Percentiles rank a stretch among this genome's conserved stretches.
phyloP scores from a whole-genome alignment of 2,329 filamentous ascomycete genomes.

The Elsinoe perseae region DNA sequence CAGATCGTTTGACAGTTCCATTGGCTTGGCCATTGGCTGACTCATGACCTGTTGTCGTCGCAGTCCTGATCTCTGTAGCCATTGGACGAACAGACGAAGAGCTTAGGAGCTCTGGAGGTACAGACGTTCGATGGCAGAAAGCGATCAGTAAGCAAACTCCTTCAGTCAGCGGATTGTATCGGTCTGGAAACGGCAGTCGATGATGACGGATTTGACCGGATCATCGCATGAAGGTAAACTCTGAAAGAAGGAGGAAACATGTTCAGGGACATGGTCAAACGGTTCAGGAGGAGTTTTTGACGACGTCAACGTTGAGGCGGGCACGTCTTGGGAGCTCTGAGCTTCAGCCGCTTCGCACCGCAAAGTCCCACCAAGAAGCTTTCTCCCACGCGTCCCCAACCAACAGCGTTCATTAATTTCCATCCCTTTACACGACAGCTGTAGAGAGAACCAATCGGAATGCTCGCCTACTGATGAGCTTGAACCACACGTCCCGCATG shows the following conservation, averaged over 20 bases:
- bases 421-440: neutral
- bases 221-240: conserved; percentile 5
- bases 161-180: conserved; percentile 5
- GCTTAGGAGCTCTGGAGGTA: neutral
- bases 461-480: neutral
- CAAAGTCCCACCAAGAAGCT: neutral
- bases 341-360: neutral
- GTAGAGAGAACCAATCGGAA: conserved; percentile 3
- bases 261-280: conserved; percentile 2
- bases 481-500: neutral
- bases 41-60: conserved; percentile 9
- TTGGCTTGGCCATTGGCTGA: neutral
- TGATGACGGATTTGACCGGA: conserved; percentile 9
- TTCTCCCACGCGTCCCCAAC: conserved; percentile 10
- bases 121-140: neutral
- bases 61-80: conserved; percentile 10
- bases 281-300: conserved; percentile 5
- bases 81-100: neutral
- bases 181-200: neutral
- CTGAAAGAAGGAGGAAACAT: neutral
- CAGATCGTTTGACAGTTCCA: neutral
- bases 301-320: conserved; percentile 11
- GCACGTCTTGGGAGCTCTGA: conserved; percentile 7
- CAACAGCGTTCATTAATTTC: neutral
- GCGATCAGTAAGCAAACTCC: neutral